Evolutionary conservation across 1,284 basidiomycete genomes (phyloP), one percentile per base, ranked within the genome.

Genomic region (Cryptococcus sp.): DNA sequence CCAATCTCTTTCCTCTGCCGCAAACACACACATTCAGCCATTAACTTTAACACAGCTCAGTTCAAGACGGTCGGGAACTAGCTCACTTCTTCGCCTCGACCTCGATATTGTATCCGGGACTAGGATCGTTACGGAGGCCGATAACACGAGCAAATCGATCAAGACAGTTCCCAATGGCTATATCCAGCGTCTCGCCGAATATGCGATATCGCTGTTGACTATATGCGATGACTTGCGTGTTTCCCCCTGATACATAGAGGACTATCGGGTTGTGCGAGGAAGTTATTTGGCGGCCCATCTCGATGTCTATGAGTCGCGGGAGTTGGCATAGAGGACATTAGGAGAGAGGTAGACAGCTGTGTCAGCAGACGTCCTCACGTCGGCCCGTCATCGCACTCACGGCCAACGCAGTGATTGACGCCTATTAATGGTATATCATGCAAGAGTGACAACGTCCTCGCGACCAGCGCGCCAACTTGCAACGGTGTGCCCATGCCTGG

Each of bases 161-260:
- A 25, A 99, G 83, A 74, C 95, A 99, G 78, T 99, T 99, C 35
- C 96, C 96, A 25, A 99, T 94, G 11, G 96, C 96, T 61, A 99
- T 99, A 73, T 99, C 96, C 51, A 99, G 84, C 13, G 96, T 99
- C 80, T 99, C 96, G 25, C 96, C 96, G 76, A 99, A 99, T 66
- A 99, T 99, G 47, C 96, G 87, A 76, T 99, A 99, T 62, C 92
- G 86, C 65, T 98, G 92, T 66, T 92, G 89, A 19, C 93, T 96
- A 77, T 99, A 99, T 1, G 96, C 96, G 65, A 99, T 98, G 38
- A 99, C 94, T 79, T 99, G 96, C 0, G 96, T 99, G 78, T 99
- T 99, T 11, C 96, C 96, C 16, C 96, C 96, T 0, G 94, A 98
- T 13, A 99, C 96, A 74, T 99, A 99, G 38, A 99, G 86, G 2